Percentiles rank a stretch among this genome's conserved stretches.
These are phyloP conservation scores for Anthostomella pinea DNA, from an alignment of 2,329 filamentous ascomycete species.

Conservation along the genomic window DNA sequence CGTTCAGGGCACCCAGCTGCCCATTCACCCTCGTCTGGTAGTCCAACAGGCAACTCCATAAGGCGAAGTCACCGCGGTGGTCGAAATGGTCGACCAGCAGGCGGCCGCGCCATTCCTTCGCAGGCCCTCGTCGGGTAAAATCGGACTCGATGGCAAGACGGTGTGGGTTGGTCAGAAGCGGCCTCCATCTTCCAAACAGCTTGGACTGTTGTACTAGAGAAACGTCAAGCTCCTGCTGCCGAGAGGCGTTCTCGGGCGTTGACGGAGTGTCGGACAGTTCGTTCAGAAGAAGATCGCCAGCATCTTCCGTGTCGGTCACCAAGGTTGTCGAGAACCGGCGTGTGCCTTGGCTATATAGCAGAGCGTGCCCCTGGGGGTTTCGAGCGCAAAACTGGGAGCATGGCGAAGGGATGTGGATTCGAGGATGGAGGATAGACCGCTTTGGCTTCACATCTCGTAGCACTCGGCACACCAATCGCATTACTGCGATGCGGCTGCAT, in stretches of 20 bases:
- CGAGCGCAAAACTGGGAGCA: conserved; percentile 8
- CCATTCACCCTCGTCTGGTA: conserved; percentile 31
- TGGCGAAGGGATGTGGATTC: conserved; percentile 7
- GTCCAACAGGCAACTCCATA: conserved; percentile 31
- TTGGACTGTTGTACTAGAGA: conserved; percentile 20
- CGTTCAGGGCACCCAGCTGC: conserved; percentile 21
- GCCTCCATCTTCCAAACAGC: conserved; percentile 26
- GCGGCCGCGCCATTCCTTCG: conserved; percentile 17
- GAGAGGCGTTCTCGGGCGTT: conserved; percentile 3
- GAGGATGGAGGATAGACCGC: conserved; percentile 18
- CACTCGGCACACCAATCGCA: conserved; percentile 30
- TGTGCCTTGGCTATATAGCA: conserved; percentile 4
- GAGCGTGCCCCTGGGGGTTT: not conserved
- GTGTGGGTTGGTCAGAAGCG: conserved; percentile 21
- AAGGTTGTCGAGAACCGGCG: conserved; percentile 14
- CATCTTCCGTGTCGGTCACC: conserved; percentile 9
- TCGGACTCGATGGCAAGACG: conserved; percentile 32
- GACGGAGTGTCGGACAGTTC: conserved; percentile 8
- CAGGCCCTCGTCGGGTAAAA: conserved; percentile 26
- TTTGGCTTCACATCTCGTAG: conserved; percentile 32
- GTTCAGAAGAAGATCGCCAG: conserved; percentile 14
- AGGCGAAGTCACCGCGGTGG: conserved; percentile 26
- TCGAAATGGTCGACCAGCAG: conserved; percentile 28
- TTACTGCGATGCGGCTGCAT: conserved; percentile 31
- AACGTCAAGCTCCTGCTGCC: conserved; percentile 5